Evolutionary conservation across 1,139 yeast genomes (phyloP).

Genomic region (Candida mesenterica): DNA sequence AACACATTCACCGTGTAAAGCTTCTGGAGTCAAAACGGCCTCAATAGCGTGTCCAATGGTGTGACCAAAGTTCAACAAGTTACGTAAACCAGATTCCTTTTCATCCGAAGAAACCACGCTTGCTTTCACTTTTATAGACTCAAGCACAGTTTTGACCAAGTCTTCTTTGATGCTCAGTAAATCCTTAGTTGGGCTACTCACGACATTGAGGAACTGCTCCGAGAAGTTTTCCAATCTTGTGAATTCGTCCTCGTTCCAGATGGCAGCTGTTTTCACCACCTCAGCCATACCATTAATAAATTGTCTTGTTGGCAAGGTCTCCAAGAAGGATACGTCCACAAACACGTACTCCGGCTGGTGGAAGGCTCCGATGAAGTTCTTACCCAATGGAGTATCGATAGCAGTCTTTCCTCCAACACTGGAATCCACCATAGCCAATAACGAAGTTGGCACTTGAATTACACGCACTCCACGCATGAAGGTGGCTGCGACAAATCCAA

Average conservation of each 20-base stretch:
- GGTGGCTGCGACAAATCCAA: conserved; percentile 97
- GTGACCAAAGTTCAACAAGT: conserved; percentile 92
- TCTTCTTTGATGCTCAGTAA: conserved; percentile 68
- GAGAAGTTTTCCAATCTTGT: conserved; percentile 78
- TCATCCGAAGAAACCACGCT: conserved; percentile 93
- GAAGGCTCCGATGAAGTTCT: conserved; percentile 94
- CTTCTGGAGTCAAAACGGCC: conserved; percentile 93
- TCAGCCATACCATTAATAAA: conserved; percentile 99
- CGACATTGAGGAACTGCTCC: conserved; percentile 60
- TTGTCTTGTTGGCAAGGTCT: conserved; percentile 88
- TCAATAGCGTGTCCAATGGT: conserved; percentile 98
- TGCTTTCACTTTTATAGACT: conserved; percentile 88
- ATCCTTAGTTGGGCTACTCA: conserved; percentile 44
- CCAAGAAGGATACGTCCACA: conserved; percentile 84
- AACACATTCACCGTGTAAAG: conserved; percentile 97
- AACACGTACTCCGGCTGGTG: conserved; percentile 93
- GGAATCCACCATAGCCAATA: conserved; percentile 96
- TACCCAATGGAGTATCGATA: conserved; percentile 95
- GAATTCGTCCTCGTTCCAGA: conserved; percentile 92
- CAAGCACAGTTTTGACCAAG: conserved; percentile 74
- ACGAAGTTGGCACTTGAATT: conserved; percentile 90
- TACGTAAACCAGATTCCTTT: conserved; percentile 92
- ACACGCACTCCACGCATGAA: conserved; percentile 98
- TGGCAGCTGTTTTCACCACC: conserved; percentile 96
- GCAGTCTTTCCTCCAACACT: conserved; percentile 99